Conservation (phyloP, 768 basidiomycete species). For the Harrya chromipes region DNA sequence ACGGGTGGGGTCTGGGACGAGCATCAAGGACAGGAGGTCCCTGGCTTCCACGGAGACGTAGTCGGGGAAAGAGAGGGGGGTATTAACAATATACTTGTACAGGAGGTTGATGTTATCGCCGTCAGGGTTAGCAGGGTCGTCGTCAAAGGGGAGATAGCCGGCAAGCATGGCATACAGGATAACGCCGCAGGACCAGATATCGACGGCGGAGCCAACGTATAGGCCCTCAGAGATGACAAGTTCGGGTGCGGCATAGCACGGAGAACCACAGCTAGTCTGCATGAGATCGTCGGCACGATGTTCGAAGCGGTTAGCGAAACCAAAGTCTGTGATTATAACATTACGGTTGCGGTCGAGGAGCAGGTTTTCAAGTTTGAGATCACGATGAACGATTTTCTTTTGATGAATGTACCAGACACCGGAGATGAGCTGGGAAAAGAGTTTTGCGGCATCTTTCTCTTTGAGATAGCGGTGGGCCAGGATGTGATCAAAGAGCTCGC, state of each 20-base stretch:
- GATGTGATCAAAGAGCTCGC: constrained; percentile 98
- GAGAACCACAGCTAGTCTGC: constrained; percentile 97
- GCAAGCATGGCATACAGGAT: constrained; percentile 97
- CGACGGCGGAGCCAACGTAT: constrained; percentile 96
- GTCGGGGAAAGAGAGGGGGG: constrained; percentile 94
- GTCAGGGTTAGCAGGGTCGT: constrained; percentile 97
- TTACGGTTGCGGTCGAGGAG: constrained; percentile 96
- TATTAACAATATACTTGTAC: constrained; percentile 98
- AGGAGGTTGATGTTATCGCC: constrained; percentile 99
- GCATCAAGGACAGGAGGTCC: constrained; percentile 85
- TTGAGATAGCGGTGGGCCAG: constrained; percentile 95
- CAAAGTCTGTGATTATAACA: constrained; percentile 99
- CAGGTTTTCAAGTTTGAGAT: constrained; percentile 97
- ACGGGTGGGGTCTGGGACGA: constrained; percentile 84
- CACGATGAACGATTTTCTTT: constrained; percentile 99
- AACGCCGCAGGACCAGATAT: constrained; percentile 96
- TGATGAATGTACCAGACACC: constrained; percentile 99
- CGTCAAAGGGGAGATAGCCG: constrained; percentile 98
- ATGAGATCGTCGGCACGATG: constrained; percentile 91
- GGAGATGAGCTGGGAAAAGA: constrained; percentile 97
- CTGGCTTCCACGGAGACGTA: constrained; percentile 84
- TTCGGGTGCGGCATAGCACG: constrained; percentile 98
- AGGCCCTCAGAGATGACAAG: constrained; percentile 96
- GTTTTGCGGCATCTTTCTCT: constrained; percentile 90
- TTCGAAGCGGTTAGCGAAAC: constrained; percentile 97